These are phyloP conservation scores for Platanthera zijinensis DNA, from an alignment of 106 monocot genomes.

Conservation along the genomic window DNA sequence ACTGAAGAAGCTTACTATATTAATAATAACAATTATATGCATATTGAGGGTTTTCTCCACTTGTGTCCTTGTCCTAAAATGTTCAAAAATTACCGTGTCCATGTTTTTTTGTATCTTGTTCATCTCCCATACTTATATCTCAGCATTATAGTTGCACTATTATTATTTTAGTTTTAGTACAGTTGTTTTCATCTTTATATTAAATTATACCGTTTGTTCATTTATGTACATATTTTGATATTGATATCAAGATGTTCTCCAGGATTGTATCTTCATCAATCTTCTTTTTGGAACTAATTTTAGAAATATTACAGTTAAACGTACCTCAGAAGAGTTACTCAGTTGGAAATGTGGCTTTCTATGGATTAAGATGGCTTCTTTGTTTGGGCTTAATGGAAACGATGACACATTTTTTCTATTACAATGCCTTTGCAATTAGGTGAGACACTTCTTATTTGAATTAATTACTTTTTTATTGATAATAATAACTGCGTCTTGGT, in stretches of 20 bases:
- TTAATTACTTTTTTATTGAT: background rate
- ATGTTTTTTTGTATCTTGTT: background rate
- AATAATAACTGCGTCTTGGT: background rate
- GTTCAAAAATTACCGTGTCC: background rate
- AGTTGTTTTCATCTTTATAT: background rate
- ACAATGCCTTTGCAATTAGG: constrained; percentile 91
- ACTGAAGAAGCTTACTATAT: background rate
- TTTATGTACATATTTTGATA: background rate
- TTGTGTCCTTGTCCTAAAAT: background rate
- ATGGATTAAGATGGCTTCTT: constrained; percentile 76
- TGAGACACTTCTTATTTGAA: constrained; percentile 10
- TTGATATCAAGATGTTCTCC: background rate
- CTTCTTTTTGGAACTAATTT: background rate
- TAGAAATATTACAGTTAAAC: constrained; percentile 53
- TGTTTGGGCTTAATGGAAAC: constrained; percentile 67
- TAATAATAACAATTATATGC: background rate
- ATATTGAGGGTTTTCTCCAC: background rate
- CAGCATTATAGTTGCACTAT: background rate
- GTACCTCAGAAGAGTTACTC: constrained; percentile 61
- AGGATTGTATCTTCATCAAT: background rate
- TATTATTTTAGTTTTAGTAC: background rate
- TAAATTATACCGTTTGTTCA: background rate
- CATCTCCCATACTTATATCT: background rate
- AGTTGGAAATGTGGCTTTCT: constrained; percentile 41
- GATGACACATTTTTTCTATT: constrained; percentile 91